Conservation (phyloP, 495 filamentous ascomycete species). For the Podospora didyma region DNA sequence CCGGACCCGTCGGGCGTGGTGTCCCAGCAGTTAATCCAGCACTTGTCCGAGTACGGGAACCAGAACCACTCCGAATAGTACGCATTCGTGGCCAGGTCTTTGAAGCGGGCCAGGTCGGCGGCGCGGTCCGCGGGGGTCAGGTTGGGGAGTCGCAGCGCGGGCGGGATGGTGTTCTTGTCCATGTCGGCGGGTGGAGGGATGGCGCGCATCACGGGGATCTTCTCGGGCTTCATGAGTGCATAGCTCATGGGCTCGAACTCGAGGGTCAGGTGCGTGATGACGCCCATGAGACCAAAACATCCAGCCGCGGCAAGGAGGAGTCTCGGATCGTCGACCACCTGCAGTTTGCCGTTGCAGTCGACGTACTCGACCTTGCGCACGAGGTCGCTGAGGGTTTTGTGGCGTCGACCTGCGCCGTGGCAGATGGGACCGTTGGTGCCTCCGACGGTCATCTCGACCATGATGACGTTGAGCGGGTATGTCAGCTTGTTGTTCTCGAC, state of each 20-base stretch:
- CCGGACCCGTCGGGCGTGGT: constrained; percentile 17
- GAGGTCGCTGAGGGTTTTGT: not conserved
- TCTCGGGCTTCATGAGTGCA: constrained; percentile 41
- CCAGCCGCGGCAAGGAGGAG: constrained; percentile 46
- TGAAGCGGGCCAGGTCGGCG: constrained; percentile 21
- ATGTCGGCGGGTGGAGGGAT: constrained; percentile 40
- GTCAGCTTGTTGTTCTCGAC: constrained; percentile 33
- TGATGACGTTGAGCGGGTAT: constrained; percentile 45
- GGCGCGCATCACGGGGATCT: constrained; percentile 40
- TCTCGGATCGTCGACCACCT: constrained; percentile 35
- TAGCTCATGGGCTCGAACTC: constrained; percentile 51
- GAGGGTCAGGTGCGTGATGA: constrained; percentile 52
- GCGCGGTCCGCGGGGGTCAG: not conserved
- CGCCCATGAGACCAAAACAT: constrained; percentile 49
- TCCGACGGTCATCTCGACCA: constrained; percentile 52
- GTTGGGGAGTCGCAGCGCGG: not conserved
- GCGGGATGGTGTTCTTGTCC: constrained; percentile 35
- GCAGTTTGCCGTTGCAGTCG: constrained; percentile 30
- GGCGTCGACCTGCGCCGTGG: constrained; percentile 33
- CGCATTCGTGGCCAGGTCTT: constrained; percentile 34
- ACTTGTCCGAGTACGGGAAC: constrained; percentile 46
- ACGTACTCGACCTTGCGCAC: not conserved
- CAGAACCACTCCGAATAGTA: constrained; percentile 55
- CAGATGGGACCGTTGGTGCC: constrained; percentile 52
- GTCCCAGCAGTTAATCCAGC: constrained; percentile 51